Percentiles rank a stretch among this genome's conserved stretches.
Conservation (phyloP, 83 land plant genomes). For the Picea mariana region DNA sequence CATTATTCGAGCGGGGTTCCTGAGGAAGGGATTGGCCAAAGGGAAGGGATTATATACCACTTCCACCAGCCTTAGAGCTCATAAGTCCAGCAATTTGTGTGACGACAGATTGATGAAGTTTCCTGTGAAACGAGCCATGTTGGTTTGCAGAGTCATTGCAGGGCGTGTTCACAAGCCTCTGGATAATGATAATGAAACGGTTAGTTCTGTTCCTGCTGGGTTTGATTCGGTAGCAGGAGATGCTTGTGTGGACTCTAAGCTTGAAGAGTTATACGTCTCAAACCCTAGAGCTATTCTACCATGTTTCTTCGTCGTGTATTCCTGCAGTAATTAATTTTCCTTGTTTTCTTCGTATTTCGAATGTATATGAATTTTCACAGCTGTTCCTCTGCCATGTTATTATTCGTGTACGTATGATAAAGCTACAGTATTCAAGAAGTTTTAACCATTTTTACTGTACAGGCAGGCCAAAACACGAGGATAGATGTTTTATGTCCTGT, state of each 20-base stretch:
- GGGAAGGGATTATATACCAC: constrained; percentile 58
- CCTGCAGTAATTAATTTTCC: too few relatives aligned
- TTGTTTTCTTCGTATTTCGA: too few relatives aligned
- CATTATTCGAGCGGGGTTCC: constrained; percentile 68
- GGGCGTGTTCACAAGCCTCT: constrained; percentile 65
- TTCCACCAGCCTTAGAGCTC: constrained; percentile 78
- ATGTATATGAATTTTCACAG: too few relatives aligned
- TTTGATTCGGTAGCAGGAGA: constrained; percentile 67
- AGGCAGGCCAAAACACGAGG: too few relatives aligned
- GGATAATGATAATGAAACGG: neutral
- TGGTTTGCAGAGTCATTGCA: constrained; percentile 88
- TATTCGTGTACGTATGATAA: too few relatives aligned
- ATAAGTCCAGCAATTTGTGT: constrained; percentile 30
- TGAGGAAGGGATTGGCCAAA: constrained; percentile 5
- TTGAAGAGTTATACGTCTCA: constrained; percentile 81
- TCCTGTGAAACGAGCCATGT: constrained; percentile 57
- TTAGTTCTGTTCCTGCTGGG: constrained; percentile 34
- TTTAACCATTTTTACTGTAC: too few relatives aligned
- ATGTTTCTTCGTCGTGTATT: constrained; percentile 81
- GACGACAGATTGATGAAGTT: constrained; percentile 17
- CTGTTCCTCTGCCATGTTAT: too few relatives aligned
- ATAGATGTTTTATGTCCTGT: too few relatives aligned
- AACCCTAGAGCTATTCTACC: constrained; percentile 79
- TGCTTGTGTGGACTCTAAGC: constrained; percentile 46
- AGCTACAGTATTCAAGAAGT: too few relatives aligned